phyloP scores from a whole-genome alignment of 179 eudicot genomes.

The Silene coronaria region DNA sequence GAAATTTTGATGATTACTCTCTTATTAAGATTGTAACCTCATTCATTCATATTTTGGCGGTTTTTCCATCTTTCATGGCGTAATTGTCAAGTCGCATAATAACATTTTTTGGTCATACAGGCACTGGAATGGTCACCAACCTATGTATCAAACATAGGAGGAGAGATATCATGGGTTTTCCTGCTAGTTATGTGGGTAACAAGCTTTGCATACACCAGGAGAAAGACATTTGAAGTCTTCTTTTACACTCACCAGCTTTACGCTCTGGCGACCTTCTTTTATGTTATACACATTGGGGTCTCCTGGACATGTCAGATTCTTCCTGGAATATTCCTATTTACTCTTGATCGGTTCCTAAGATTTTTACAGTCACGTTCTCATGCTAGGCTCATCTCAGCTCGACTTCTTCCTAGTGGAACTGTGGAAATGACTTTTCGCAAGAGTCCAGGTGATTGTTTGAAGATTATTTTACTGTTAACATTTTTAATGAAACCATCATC shows the following conservation, averaged over 20 bases:
- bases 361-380: conserved; percentile 59
- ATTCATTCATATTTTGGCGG: no score
- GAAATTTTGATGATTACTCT: no score
- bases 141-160: conserved; percentile 54
- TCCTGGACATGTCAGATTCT: conserved; percentile 53
- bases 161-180: conserved; percentile 44
- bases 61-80: neutral
- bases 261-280: conserved; percentile 54
- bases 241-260: conserved; percentile 79
- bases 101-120: conserved; percentile 31
- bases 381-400: conserved; percentile 56
- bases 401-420: conserved; percentile 60
- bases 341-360: conserved; percentile 68
- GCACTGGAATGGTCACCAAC: conserved; percentile 45
- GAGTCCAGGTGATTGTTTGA: conserved; percentile 37
- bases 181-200: conserved; percentile 61
- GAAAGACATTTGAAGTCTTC: conserved; percentile 65
- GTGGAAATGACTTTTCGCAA: conserved; percentile 65
- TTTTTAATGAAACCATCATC: neutral
- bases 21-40: neutral
- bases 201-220: conserved; percentile 49
- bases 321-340: conserved; percentile 80
- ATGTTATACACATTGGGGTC: conserved; percentile 53
- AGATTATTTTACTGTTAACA: neutral
- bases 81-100: neutral